Base-by-base conservation (phyloP, 352 stramenopile genomes). In the Phytophthora pini region DNA sequence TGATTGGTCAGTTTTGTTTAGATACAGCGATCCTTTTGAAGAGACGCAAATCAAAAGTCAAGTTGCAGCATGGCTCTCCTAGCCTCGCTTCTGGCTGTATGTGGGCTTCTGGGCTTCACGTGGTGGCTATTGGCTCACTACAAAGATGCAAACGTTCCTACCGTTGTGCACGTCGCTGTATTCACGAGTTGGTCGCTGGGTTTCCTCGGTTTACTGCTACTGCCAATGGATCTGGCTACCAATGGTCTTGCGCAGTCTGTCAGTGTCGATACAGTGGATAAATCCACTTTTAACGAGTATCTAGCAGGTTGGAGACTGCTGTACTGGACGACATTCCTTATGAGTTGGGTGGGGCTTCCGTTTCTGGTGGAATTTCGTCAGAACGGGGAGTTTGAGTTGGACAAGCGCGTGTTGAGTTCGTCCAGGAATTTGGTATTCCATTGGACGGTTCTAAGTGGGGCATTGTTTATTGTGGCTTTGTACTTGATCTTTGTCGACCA, bases 401-500 rank as follows among this genome's bases (percentile, higher is more conserved):
- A 79, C 15, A 63, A 76, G 22, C 72, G 76, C 1, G 12, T 88
- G 3, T 2, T 70, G 1, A 71, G 62, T 22, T 85, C 84, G 8
- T n/a, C 89, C 1, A 53, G 44, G 8, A 68, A 57, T 5, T 47
- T 93, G 20, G 27, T 90, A 5, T 72, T 89, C 13, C 80, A 88
- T 65, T 91, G 84, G 79, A 84, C 72, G 10, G 70, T 88, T 12
- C 4, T 91, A 12, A 61, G 72, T 27, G 57, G 63, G 1, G 70
- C 62, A 1, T 27, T 61, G 12, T 56, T 44, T 22, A 47, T 77
- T 3, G 65, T 79, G 4, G 57, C 77, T 11, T 20, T 83, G 20
- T 93, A 93, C 41, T 62, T 93, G 36, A 54, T 91, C 17, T 68
- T 90, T 3, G 74, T 90, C 17, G 74, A 75, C 31, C 80, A 88